These are phyloP conservation scores for Populus hybrid DNA, from an alignment of 441 rosid species.

Conservation along the genomic window DNA sequence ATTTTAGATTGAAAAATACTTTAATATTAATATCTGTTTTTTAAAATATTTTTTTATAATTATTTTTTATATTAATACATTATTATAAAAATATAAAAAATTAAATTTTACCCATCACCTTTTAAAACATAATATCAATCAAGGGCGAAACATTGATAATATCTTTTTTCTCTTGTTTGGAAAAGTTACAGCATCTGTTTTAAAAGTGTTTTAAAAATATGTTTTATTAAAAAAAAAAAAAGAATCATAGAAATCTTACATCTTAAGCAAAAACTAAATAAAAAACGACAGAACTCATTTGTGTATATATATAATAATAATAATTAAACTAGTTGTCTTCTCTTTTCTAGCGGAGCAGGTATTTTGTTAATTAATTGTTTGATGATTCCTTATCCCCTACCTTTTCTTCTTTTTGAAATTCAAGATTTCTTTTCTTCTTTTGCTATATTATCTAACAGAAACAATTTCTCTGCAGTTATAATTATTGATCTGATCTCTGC, in stretches of 20 bases:
- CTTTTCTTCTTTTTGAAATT: neutral
- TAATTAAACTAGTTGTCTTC: neutral
- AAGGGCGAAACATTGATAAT: too few species aligned
- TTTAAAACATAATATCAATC: too few species aligned
- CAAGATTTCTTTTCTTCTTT: neutral
- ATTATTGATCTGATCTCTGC: constrained; percentile 13
- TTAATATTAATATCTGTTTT: too few species aligned
- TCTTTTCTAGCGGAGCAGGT: neutral
- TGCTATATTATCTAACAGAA: neutral
- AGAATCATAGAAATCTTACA: constrained; percentile 9
- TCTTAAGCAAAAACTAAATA: constrained; percentile 5
- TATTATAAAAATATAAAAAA: too few species aligned
- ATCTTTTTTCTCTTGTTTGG: neutral
- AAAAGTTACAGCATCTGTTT: too few species aligned
- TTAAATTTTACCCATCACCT: too few species aligned
- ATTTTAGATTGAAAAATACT: too few species aligned
- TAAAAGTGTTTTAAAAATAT: too few species aligned
- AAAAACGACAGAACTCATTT: neutral
- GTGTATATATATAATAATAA: neutral
- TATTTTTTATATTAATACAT: too few species aligned
- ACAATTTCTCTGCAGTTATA: neutral
- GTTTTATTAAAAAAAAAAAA: too few species aligned
- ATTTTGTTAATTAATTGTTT: neutral
- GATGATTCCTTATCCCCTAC: too few species aligned
- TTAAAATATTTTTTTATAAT: too few species aligned